Evolutionary conservation across 2,329 filamentous ascomycete species (phyloP).

Genomic region (Aspergillus neotritici): DNA sequence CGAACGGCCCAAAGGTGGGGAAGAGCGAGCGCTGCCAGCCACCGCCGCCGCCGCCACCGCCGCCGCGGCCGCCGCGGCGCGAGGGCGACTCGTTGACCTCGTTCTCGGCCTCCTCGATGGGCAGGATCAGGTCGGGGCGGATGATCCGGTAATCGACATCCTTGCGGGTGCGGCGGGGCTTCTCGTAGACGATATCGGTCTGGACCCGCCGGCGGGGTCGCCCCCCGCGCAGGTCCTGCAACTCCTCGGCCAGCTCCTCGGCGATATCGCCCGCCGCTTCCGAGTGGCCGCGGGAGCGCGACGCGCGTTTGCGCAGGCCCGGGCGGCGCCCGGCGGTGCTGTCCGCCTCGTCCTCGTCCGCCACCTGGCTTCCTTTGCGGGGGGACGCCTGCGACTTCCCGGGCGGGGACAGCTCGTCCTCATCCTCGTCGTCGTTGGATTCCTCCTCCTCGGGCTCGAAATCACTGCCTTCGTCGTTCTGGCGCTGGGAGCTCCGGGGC

Average conservation of each 20-base stretch:
- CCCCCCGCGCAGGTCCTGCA: constrained; percentile 48
- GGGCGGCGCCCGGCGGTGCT: constrained; percentile 48
- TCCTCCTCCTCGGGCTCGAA: constrained; percentile 58
- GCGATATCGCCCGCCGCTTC: constrained; percentile 47
- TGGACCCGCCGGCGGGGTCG: constrained; percentile 36
- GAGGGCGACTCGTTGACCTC: constrained; percentile 63
- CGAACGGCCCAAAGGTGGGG: constrained; percentile 88
- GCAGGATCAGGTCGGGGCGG: constrained; percentile 63
- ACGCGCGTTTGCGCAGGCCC: constrained; percentile 46
- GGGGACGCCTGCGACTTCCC: constrained; percentile 43
- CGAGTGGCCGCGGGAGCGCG: constrained; percentile 40
- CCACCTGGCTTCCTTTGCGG: constrained; percentile 35
- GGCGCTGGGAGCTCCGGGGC: constrained; percentile 37
- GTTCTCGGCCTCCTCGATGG: constrained; percentile 70
- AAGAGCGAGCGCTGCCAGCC: constrained; percentile 76
- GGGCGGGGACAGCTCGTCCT: constrained; percentile 44
- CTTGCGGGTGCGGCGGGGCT: constrained; percentile 54
- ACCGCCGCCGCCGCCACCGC: constrained; percentile 53
- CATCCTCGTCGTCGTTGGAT: constrained; percentile 49
- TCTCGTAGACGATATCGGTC: constrained; percentile 36
- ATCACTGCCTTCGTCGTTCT: constrained; percentile 54
- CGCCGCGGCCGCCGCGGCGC: constrained; percentile 61
- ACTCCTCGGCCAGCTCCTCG: constrained; percentile 55
- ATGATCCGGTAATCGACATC: constrained; percentile 82
- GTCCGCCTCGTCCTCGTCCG: constrained; percentile 43